Percentiles rank a stretch among this genome's conserved stretches.
Conservation (phyloP, 148 eudicot genomes). For the Spergularia bocconei region DNA sequence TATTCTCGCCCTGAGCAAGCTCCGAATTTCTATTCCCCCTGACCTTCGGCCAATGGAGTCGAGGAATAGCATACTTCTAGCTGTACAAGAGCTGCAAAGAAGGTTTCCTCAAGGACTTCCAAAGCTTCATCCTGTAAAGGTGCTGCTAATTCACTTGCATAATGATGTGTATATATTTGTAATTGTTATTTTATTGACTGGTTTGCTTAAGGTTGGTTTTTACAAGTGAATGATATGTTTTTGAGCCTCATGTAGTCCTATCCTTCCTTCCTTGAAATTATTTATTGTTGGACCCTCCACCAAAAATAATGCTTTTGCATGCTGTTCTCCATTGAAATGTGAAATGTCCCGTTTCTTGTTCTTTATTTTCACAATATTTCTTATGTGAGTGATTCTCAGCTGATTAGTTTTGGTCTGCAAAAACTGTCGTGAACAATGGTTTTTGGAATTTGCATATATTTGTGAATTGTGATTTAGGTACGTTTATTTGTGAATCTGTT, state of each 20-base stretch:
- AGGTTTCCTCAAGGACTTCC: slow-evolving; percentile 94
- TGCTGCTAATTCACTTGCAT: slow-evolving; percentile 7
- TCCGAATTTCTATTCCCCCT: slow-evolving; percentile 72
- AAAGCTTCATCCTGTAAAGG: slow-evolving; percentile 95
- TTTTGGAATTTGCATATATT: too few species aligned
- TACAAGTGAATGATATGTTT: neutral
- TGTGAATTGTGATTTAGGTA: too few species aligned
- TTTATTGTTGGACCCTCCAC: neutral
- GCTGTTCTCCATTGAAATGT: too few species aligned
- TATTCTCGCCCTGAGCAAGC: slow-evolving; percentile 76
- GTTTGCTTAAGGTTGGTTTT: neutral
- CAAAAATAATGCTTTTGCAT: too few species aligned
- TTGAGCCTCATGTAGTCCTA: neutral
- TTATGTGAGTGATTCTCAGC: too few species aligned
- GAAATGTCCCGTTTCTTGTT: too few species aligned
- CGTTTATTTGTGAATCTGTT: too few species aligned
- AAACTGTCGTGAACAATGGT: too few species aligned
- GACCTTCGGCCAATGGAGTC: slow-evolving; percentile 91
- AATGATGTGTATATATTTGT: neutral
- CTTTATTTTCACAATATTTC: too few species aligned
- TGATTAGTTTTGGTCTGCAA: too few species aligned
- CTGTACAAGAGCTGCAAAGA: slow-evolving; percentile 79
- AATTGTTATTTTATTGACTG: neutral
- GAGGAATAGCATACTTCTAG: slow-evolving; percentile 80
- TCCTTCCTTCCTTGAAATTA: neutral